Evolutionary conservation across 164 flowering plant species (phyloP).

Genomic region (Stephania cephalantha): DNA sequence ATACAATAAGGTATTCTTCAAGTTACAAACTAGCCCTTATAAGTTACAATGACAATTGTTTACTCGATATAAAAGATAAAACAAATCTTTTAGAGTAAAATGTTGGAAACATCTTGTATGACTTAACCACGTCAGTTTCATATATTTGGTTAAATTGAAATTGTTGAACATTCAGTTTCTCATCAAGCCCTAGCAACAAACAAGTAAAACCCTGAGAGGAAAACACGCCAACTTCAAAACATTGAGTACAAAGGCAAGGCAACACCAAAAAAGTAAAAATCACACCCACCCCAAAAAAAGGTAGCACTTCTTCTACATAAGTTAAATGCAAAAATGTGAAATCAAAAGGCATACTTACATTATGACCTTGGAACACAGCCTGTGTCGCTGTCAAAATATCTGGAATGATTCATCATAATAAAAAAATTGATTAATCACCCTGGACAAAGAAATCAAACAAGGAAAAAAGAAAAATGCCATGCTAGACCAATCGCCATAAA

Average conservation of each 20-base stretch:
- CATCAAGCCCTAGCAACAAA: not conserved
- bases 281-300: not conserved
- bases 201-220: too few relatives aligned
- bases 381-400: constrained; percentile 76
- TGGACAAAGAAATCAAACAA: not conserved
- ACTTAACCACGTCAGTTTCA: not conserved
- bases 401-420: constrained; percentile 28
- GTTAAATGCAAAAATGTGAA: constrained; percentile 1
- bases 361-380: constrained; percentile 47
- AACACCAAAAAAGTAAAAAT: not conserved
- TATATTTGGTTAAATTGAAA: not conserved
- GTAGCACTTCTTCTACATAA: not conserved
- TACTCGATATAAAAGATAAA: too few relatives aligned
- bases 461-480: not conserved
- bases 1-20: too few relatives aligned
- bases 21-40: too few relatives aligned
- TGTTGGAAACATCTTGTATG: too few relatives aligned
- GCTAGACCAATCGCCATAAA: not conserved
- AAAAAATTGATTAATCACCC: not conserved
- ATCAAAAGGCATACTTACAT: constrained; percentile 39
- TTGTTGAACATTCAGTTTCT: not conserved
- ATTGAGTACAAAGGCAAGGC: too few relatives aligned
- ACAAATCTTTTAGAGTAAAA: too few relatives aligned
- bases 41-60: too few relatives aligned
- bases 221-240: not conserved